These are phyloP conservation scores for Chlorella sp. DNA, from an alignment of 139 green algal genomes.

Conservation along the genomic window DNA sequence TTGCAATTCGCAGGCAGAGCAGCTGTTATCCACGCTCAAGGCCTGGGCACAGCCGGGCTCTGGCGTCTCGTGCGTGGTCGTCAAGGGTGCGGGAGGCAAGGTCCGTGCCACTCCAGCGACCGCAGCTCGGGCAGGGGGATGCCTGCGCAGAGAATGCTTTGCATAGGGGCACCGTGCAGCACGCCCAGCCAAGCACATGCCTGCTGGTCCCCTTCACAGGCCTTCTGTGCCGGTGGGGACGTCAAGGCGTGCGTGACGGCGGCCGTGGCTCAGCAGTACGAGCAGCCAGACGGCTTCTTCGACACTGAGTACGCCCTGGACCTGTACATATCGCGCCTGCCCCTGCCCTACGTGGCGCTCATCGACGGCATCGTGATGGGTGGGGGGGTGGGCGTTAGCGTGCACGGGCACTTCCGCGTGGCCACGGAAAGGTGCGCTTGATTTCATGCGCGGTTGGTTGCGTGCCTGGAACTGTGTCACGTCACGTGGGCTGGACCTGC, in stretches of 20 bases:
- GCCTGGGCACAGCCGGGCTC: conserved; percentile 12
- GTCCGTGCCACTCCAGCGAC: conserved; percentile 12
- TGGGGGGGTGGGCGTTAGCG: conserved; percentile 79
- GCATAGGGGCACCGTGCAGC: neutral
- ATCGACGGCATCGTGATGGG: conserved; percentile 93
- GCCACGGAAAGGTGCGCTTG: conserved; percentile 74
- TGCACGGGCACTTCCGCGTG: conserved; percentile 81
- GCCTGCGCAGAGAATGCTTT: too few species aligned
- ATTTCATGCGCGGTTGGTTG: neutral
- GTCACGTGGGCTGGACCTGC: too few species aligned
- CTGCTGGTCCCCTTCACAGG: conserved; percentile 17
- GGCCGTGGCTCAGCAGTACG: conserved; percentile 12
- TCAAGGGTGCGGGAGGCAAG: conserved; percentile 47
- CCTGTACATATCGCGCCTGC: conserved; percentile 38
- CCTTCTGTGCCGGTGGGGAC: conserved; percentile 83
- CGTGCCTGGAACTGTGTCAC: neutral
- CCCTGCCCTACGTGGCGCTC: conserved; percentile 72
- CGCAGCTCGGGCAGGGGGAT: neutral
- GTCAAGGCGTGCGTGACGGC: conserved; percentile 62
- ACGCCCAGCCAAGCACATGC: neutral
- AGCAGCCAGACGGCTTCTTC: conserved; percentile 42
- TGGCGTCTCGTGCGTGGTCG: conserved; percentile 21
- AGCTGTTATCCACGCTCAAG: conserved; percentile 25
- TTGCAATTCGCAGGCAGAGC: conserved; percentile 8
- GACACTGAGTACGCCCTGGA: conserved; percentile 45